These are phyloP conservation scores for Infundibulicybe gibba DNA, from an alignment of 768 basidiomycete species.

Conservation along the genomic window DNA sequence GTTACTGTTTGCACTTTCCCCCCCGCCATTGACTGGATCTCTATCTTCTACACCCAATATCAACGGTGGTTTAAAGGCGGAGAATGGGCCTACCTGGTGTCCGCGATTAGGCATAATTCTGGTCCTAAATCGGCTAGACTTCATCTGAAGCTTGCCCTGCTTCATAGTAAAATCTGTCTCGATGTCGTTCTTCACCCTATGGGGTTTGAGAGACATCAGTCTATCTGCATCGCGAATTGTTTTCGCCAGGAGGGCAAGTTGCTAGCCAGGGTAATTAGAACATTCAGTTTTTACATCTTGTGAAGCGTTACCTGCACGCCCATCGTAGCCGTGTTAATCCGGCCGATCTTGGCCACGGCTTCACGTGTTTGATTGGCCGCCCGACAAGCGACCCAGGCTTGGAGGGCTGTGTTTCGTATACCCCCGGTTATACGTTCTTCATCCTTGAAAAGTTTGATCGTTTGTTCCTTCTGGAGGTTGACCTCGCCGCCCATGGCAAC, in stretches of 20 bases:
- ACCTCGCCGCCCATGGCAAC: conserved; percentile 32
- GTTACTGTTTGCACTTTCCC: conserved; percentile 7
- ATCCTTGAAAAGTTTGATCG: conserved; percentile 24
- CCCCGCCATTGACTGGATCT: conserved; percentile 12
- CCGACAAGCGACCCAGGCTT: conserved; percentile 43
- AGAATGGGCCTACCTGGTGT: conserved; percentile 19
- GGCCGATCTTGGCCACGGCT: conserved; percentile 4
- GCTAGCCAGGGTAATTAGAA: conserved; percentile 20
- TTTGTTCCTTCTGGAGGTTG: conserved; percentile 19
- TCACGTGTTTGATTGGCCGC: conserved; percentile 13
- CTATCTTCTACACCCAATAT: conserved; percentile 10
- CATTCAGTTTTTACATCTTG: too few species aligned
- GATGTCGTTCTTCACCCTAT: conserved; percentile 43
- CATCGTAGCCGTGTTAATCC: conserved; percentile 22
- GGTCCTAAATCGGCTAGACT: conserved; percentile 39
- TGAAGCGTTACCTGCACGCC: conserved; percentile 19
- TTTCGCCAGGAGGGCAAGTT: conserved; percentile 32
- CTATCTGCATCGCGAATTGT: conserved; percentile 33
- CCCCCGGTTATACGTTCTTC: conserved; percentile 15
- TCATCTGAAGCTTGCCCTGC: conserved; percentile 27
- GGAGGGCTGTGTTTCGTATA: conserved; percentile 23
- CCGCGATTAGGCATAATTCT: conserved; percentile 26
- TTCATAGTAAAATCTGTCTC: conserved; percentile 16
- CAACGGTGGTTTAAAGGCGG: background rate
- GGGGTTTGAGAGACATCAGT: conserved; percentile 40